Evolutionary conservation across 148 eudicot genomes (phyloP), one percentile per base, ranked within the genome.

Genomic region (Tetragonia tetragonoides): DNA sequence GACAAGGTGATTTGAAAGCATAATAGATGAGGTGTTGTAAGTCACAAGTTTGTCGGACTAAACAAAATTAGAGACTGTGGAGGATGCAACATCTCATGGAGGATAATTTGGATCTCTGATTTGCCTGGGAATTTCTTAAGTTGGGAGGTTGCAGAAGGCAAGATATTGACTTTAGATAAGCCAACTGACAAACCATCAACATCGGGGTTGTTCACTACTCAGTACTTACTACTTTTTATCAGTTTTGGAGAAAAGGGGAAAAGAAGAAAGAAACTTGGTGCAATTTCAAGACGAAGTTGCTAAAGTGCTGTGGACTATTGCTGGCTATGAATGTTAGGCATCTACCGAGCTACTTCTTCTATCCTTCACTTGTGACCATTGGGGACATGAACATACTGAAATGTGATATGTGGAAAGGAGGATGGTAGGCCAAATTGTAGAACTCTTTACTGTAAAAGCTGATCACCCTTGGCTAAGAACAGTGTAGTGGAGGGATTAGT

Each of bases 51-150:
- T 66, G 24, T 14, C 24, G 39, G 49, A 24, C 54, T 74, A 65
- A 60, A 60, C 5, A 60, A 60, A 12, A 54, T 54, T 9, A 56
- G 44, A 21, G 15, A 18, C n/a, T 1, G 4, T 23, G 21, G 51
- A 77, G 72, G 53, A 21, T 77, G 56, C 49, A 21, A 72, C 47
- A 38, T 49, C 51, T 44, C 37, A 14, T 61, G 44, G 11, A 67
- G 54, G 73, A 70, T 66, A 56, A 57, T 44, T 41, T 7, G 68
- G 64, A 51, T n/a, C 7, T 76, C 53, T 34, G 10, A 46, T 59
- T 12, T 66, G 20, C 40, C 8, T 21, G 41, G 41, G 1, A 77
- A 16, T 9, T 41, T 15, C 28, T 40, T 44, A 54, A 14, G 49
- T 38, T 12, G 23, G 68, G 44, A 63, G 44, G 41, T 53, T 21